phyloP scores from a whole-genome alignment of 257 asterid species.

The Solanum acaule region DNA sequence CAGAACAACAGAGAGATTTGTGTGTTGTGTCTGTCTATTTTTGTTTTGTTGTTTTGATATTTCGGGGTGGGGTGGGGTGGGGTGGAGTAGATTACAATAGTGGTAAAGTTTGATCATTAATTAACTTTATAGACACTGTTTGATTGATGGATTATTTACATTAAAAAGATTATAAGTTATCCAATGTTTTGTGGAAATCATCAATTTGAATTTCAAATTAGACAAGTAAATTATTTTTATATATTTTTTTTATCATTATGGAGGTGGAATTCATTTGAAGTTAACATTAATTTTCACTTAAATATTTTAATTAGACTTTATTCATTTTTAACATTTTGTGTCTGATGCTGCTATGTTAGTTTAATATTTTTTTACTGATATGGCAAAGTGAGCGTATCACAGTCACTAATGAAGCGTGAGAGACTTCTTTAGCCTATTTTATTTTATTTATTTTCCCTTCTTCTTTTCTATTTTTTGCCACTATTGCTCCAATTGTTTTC shows the following conservation, averaged over 20 bases:
- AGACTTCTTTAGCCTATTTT: neutral
- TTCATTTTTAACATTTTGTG: too few relatives aligned
- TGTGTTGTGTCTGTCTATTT: neutral
- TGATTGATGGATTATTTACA: neutral
- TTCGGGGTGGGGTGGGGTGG: neutral
- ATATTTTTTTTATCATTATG: neutral
- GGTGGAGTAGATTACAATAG: neutral
- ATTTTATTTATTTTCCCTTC: too few relatives aligned
- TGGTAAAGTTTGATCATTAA: neutral
- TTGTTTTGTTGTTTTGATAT: neutral
- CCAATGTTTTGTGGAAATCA: neutral
- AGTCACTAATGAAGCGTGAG: neutral
- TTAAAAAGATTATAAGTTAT: neutral
- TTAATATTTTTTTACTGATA: too few relatives aligned
- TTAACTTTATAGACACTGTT: neutral
- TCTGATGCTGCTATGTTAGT: too few relatives aligned
- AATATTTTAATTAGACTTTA: neutral
- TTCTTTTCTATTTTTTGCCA: too few relatives aligned
- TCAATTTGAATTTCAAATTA: neutral
- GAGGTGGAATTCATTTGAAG: neutral
- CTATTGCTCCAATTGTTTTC: too few relatives aligned
- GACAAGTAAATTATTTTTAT: too few relatives aligned
- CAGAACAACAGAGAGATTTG: neutral
- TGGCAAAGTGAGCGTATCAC: neutral
- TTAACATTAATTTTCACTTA: too few relatives aligned